A percentile compares a stretch with the other conserved stretches of the same genome.
Evolutionary conservation across 768 basidiomycete genomes (phyloP).

Genomic region (Termitomyces sp.): DNA sequence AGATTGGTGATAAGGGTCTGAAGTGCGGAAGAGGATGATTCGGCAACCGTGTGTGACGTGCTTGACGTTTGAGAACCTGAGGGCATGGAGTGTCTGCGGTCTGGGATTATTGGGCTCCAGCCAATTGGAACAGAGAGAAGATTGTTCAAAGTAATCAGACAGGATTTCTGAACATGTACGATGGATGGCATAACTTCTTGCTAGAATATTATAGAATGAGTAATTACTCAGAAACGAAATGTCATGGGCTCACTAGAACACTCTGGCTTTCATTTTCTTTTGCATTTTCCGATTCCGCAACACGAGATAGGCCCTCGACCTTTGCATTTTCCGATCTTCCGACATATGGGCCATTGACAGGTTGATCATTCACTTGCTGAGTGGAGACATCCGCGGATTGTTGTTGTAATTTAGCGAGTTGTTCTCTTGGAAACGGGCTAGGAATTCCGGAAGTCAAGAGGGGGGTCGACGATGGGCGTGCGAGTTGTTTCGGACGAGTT

Average conservation of each 20-base stretch:
- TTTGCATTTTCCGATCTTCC: too few relatives aligned
- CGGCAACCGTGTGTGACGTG: constrained; percentile 21
- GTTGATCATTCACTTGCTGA: constrained; percentile 1
- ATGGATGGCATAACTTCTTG: constrained; percentile 72
- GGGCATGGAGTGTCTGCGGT: constrained; percentile 61
- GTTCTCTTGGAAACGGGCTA: constrained; percentile 37
- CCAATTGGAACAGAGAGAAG: constrained; percentile 51
- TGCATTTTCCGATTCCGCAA: constrained; percentile 4
- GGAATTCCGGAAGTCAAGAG: constrained; percentile 29
- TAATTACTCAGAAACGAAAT: background rate
- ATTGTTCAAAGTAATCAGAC: constrained; percentile 69
- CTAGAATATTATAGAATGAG: constrained; percentile 27
- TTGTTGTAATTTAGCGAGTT: constrained; percentile 19
- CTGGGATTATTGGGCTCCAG: constrained; percentile 56
- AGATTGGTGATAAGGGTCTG: constrained; percentile 63
- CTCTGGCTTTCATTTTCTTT: constrained; percentile 2
- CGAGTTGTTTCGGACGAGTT: constrained; percentile 28
- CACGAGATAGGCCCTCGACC: constrained; percentile 7
- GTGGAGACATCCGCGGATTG: background rate
- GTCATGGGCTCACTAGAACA: constrained; percentile 10
- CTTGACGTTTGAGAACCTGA: constrained; percentile 32
- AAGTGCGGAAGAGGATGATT: constrained; percentile 48
- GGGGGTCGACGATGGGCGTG: constrained; percentile 19
- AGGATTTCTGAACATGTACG: constrained; percentile 66
- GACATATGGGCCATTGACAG: too few relatives aligned